Evolutionary conservation across 148 eudicot genomes (phyloP).

Genomic region (Arbutus unedo): DNA sequence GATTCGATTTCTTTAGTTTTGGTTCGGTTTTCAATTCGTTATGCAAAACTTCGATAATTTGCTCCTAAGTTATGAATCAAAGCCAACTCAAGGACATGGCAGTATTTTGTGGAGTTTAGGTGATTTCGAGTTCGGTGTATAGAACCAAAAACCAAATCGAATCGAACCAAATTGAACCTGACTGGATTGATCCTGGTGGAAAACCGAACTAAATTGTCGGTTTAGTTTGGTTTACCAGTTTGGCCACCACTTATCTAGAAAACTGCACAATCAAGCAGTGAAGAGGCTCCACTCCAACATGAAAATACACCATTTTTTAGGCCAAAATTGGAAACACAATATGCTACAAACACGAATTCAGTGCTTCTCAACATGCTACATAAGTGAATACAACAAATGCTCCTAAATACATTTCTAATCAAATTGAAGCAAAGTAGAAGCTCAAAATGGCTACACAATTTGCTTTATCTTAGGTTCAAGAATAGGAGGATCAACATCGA

Average conservation of each 20-base stretch:
- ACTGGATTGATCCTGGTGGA: no score
- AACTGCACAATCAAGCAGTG: not conserved
- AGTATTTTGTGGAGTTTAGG: no score
- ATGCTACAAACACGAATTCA: not conserved
- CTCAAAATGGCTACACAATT: slow-evolving; percentile 24
- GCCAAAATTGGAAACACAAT: not conserved
- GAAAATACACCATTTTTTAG: not conserved
- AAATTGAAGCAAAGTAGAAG: not conserved
- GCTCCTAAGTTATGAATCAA: no score
- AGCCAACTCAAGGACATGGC: no score
- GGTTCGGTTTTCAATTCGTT: no score
- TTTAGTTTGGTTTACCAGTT: no score
- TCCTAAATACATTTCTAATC: not conserved
- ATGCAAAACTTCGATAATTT: no score
- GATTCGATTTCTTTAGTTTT: no score
- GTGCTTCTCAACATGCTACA: not conserved
- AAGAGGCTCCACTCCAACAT: not conserved
- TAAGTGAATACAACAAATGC: not conserved
- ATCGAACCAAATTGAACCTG: no score
- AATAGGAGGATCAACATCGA: slow-evolving; percentile 84
- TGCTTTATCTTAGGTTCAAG: slow-evolving; percentile 64
- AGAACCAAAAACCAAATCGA: no score
- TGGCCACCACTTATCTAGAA: not conserved
- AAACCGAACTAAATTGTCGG: no score
- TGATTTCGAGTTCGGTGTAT: no score